Percentiles rank a stretch among this genome's conserved stretches.
These are phyloP conservation scores for Cubamyces lactineus DNA, from an alignment of 768 basidiomycete species.

Conservation along the genomic window DNA sequence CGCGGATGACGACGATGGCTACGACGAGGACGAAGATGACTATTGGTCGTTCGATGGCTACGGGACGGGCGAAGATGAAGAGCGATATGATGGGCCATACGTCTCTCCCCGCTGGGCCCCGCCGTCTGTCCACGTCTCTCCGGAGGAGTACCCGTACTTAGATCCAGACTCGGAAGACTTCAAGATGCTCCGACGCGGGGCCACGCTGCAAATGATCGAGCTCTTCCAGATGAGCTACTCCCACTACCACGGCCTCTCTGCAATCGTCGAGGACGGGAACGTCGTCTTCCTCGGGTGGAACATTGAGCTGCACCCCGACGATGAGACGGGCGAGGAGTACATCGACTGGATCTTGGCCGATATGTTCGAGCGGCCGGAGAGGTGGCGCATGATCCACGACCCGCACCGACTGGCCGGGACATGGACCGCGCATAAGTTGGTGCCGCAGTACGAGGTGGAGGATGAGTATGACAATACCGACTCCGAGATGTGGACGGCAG, in stretches of 20 bases:
- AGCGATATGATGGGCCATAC: conserved; percentile 44
- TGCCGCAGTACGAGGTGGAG: conserved; percentile 38
- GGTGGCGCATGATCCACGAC: conserved; percentile 42
- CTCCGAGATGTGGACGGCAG: conserved; percentile 43
- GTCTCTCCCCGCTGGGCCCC: conserved; percentile 61
- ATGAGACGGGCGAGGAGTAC: conserved; percentile 44
- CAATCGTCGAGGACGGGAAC: conserved; percentile 41
- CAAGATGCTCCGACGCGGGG: conserved; percentile 60
- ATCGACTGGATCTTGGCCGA: conserved; percentile 46
- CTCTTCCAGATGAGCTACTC: conserved; percentile 57
- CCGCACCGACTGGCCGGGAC: conserved; percentile 39
- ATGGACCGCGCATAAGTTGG: conserved; percentile 46
- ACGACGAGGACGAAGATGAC: conserved; percentile 36
- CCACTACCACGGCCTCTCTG: conserved; percentile 57
- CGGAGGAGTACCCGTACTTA: conserved; percentile 39
- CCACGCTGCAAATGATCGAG: conserved; percentile 59
- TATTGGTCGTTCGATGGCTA: conserved; percentile 34
- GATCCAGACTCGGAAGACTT: conserved; percentile 41
- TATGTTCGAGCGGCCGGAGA: conserved; percentile 47
- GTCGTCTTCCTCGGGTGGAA: conserved; percentile 73
- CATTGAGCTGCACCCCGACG: conserved; percentile 49
- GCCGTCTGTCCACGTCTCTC: conserved; percentile 44
- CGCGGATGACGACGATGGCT: conserved; percentile 37
- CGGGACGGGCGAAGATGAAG: conserved; percentile 34
- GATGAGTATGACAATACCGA: conserved; percentile 42